Percentiles rank a stretch among this genome's conserved stretches.
These are phyloP conservation scores for Penicillium rolfsii DNA, from an alignment of 2,329 filamentous ascomycete genomes.

Conservation along the genomic window DNA sequence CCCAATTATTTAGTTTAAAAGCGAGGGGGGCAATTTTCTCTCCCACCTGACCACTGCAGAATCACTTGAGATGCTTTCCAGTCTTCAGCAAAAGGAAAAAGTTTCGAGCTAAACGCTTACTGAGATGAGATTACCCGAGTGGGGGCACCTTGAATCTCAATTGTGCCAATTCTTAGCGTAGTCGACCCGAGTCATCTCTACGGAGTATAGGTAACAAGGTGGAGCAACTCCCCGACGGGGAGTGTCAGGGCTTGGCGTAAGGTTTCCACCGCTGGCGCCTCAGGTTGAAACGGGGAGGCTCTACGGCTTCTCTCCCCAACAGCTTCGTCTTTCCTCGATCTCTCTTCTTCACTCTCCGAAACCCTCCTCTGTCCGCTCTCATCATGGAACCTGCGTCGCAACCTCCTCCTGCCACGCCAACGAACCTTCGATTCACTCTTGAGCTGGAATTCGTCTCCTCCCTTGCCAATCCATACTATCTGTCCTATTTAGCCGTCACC, in stretches of 20 bases:
- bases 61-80: too few relatives aligned
- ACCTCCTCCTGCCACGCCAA: conserved; percentile 41
- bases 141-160: neutral
- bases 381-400: conserved; percentile 28
- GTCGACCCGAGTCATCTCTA: neutral
- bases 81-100: neutral
- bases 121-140: neutral
- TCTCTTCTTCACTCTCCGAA: neutral
- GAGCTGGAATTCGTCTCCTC: conserved; percentile 56
- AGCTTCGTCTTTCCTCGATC: neutral
- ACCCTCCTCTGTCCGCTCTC: neutral
- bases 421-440: conserved; percentile 53
- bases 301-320: neutral
- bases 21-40: too few relatives aligned
- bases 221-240: neutral
- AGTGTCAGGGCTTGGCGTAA: neutral
- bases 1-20: too few relatives aligned
- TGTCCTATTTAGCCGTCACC: conserved; percentile 53
- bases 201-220: neutral
- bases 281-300: neutral
- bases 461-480: conserved; percentile 54
- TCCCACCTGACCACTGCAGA: too few relatives aligned
- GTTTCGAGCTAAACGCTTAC: neutral
- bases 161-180: neutral
- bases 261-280: neutral